phyloP scores from a whole-genome alignment of 176 grass and related monocot species.

The Raddia distichophylla region DNA sequence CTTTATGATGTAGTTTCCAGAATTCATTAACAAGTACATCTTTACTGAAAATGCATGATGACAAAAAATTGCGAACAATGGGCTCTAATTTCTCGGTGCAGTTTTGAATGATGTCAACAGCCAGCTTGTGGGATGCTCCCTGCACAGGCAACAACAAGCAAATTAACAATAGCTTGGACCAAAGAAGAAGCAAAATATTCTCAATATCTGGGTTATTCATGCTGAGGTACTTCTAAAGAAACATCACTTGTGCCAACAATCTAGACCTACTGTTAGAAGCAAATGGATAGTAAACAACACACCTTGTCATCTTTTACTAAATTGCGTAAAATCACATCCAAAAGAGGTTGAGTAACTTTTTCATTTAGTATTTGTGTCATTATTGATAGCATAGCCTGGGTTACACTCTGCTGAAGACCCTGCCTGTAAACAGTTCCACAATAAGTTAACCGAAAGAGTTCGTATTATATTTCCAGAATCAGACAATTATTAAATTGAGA shows the following conservation, averaged over 20 bases:
- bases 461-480: background rate
- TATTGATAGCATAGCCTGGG: constrained; percentile 82
- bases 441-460: constrained; percentile 9
- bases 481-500: background rate
- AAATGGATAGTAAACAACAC: constrained; percentile 29
- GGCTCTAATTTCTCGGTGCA: constrained; percentile 74
- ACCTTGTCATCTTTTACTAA: constrained; percentile 92
- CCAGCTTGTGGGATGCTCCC: constrained; percentile 74
- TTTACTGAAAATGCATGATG: constrained; percentile 63
- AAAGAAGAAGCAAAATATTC: constrained; percentile 25
- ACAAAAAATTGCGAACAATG: constrained; percentile 60
- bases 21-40: constrained; percentile 52
- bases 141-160: constrained; percentile 52
- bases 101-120: constrained; percentile 63
- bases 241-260: constrained; percentile 17
- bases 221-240: constrained; percentile 29
- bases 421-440: constrained; percentile 55
- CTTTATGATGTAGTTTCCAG: constrained; percentile 63
- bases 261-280: constrained; percentile 23
- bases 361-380: constrained; percentile 81
- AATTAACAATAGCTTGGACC: constrained; percentile 37
- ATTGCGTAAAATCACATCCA: constrained; percentile 81
- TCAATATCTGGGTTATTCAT: constrained; percentile 13
- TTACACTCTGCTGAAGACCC: constrained; percentile 71
- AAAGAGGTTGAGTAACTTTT: constrained; percentile 74